Evolutionary conservation across 306 rosid genomes (phyloP), one percentile per base, ranked within the genome.

Genomic region (Cicer chorassanicum): DNA sequence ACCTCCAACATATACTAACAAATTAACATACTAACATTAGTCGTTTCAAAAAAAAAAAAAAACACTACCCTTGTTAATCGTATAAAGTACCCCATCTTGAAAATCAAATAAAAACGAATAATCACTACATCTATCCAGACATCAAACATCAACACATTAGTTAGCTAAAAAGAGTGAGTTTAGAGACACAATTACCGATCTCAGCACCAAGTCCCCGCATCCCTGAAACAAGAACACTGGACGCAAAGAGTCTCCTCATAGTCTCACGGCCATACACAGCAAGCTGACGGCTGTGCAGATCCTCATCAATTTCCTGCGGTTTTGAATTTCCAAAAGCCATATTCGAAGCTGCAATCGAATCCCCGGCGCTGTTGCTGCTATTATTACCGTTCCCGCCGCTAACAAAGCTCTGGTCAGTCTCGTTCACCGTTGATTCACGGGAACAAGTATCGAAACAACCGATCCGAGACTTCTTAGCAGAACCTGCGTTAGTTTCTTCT

Each of bases 191-290:
- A 78, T 75, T 87, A 94, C 98, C 98, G 76, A 94, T 94, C 88
- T 94, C 98, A 11, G 90, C 95, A 49, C 98, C 98, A 57, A 94
- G 95, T 18, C 98, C 98, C 77, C 78, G 93, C 86, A 94, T 71
- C 87, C 98, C 99, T 0, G 97, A 94, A 76, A 94, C 80, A 36
- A 94, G 99, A 9, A 90, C 89, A 59, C 83, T 94, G 0, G 97
- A 92, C 0, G 88, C 99, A 44, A 90, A 92, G 54, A 94, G 96
- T 83, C 88, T 83, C 81, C 96, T 77, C 99, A 94, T 94, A 6
- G 99, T 90, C 82, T 94, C 99, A 13, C 99, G 89, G 57, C 99
- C 99, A 69, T 94, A 94, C 72, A 94, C 99, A 1, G 99, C 99
- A 11, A 94, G 92, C 88, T 94, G 99, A 64, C 99, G 91, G 84